Evolutionary conservation across 2,329 filamentous ascomycete species (phyloP), one percentile per base, ranked within the genome.

Genomic region (Aspergillus luchuensis): DNA sequence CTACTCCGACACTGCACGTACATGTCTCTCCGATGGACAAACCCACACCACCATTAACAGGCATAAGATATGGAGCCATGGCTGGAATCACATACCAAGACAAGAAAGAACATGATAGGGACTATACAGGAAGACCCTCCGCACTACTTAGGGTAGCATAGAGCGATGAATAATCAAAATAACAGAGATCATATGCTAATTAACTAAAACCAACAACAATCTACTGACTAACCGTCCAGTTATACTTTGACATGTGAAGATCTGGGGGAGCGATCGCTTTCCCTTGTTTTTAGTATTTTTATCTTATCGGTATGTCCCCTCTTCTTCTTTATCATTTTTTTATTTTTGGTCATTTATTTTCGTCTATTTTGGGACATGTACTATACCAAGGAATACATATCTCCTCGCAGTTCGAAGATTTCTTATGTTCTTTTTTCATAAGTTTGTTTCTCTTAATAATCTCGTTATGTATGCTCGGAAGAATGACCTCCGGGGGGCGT

Each of bases 211-310:
- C 15, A 36, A 33, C 4, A 33, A 36, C 33, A 36, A 36, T 13
- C 4, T 13, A 36, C 10, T 36, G 11, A 36, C 33, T 45, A 28
- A 45, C 21, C 41, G 19, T 45, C 19, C 19, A 28, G 13, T 23
- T 30, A 38, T 39, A 19, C 47, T 52, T 57, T 49, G n/a, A 51
- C 58, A 63, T 51, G 58, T 60, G 61, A 63, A 59, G 36, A 47
- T 43, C 51, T 54, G 23, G 17, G 36, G 25, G 23, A 25, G 25
- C 50, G 36, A 25, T 52, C 50, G 28, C n/a, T 23, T 39, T 36
- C 33, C 33, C 33, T 36, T 36, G 2, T 36, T 13, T 36, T 3
- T 36, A 33, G 19, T 28, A 5, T 43, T 43, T 41, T 58, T 51
- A 39, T 33, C 47, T 45, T 55, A 45, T 30, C 33, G 19, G 30